Evolutionary conservation across 805 yeast species (phyloP), one percentile per base, ranked within the genome.

Genomic region (Lipomyces kockii): DNA sequence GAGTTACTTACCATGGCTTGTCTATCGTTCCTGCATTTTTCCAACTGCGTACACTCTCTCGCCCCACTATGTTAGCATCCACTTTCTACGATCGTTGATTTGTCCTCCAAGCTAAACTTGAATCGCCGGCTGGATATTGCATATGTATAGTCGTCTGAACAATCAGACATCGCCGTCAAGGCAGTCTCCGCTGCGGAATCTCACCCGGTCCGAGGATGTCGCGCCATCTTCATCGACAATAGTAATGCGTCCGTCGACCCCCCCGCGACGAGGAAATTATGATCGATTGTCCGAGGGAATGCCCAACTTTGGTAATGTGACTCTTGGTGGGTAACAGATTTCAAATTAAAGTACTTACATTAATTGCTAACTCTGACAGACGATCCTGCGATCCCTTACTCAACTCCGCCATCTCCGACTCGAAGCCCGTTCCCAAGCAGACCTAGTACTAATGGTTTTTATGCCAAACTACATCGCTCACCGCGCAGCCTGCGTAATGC

Each of bases 371-470:
- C 55, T 5, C 12, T 32, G 46, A 20, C 5, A 67, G 71, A 65
- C 14, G 71, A 68, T 62, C 66, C 67, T 8, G 66, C 71, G 14
- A 65, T 58, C 43, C 71, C 71, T n/a, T 68, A 68, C 34, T 68
- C 71, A 6, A 58, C 65, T 17, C 71, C 71, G n/a, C 61, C 71
- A 2, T 65, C 71, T 17, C 71, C 71, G 9, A 68, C 69, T 12
- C 46, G 64, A 64, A 6, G 54, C 49, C 55, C 60, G 60, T 4
- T 60, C 58, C 12, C 58, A 60, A 12, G 58, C 62, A 14, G 57
- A 35, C 20, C 58, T 32, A 2, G 17, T 53, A 9, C 39, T 59
- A 17, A 43, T 59, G 14, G 54, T 1, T 14, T 32, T 32, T n/a
- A 22, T 14, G 14, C 59, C 37, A 32, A 34, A 32, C 25, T 32